A percentile compares a stretch with the other conserved stretches of the same genome.
phyloP scores from a whole-genome alignment of 2,329 filamentous ascomycete genomes.

The Emergomyces africanus region DNA sequence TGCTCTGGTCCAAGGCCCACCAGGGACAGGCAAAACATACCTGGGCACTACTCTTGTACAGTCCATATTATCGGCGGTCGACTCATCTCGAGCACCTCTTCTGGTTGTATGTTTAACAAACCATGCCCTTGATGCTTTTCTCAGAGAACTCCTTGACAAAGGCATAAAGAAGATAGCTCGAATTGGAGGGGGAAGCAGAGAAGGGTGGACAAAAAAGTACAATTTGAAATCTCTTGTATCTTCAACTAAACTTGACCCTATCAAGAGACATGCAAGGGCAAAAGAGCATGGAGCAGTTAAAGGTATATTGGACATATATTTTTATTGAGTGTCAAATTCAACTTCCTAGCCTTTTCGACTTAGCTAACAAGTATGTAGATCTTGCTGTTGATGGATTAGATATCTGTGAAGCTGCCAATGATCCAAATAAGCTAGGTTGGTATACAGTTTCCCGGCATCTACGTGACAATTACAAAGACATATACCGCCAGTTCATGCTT shows the following conservation, averaged over 20 bases:
- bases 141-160: conserved; percentile 14
- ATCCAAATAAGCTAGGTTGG: conserved; percentile 4
- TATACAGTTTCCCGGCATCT: conserved; percentile 4
- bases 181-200: conserved; percentile 18
- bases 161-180: conserved; percentile 17
- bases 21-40: conserved; percentile 18
- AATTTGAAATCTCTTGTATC: conserved; percentile 8
- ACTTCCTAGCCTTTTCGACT: not conserved
- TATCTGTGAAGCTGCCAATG: conserved; percentile 4
- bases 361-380: not conserved
- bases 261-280: not conserved
- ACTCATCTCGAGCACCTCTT: conserved; percentile 14
- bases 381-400: conserved; percentile 4
- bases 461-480: not conserved
- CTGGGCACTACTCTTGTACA: conserved; percentile 13
- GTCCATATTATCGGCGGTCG: conserved; percentile 15
- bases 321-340: not conserved
- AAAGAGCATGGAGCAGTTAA: not conserved
- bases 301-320: not conserved
- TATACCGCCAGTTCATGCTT: conserved; percentile 4
- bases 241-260: conserved; percentile 6
- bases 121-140: conserved; percentile 21
- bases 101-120: conserved; percentile 21
- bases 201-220: conserved; percentile 12
- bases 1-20: conserved; percentile 19